Base-by-base conservation (phyloP, 176 grass and related monocot genomes). In the Rhynchospora breviuscula region DNA sequence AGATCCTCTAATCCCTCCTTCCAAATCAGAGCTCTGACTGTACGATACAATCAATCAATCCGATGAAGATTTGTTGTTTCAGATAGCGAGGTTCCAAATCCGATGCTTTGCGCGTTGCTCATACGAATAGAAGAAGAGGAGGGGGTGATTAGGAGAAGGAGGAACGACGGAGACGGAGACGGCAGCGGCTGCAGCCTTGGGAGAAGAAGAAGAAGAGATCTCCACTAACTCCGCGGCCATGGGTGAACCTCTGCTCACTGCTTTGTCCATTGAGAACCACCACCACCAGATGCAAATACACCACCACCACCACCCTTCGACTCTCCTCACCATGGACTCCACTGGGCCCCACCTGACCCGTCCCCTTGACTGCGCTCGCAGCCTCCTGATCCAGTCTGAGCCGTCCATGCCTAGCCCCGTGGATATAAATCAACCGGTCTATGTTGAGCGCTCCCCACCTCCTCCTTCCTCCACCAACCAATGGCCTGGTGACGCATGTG, bases 241-340 rank as follows among this genome's bases (percentile, higher is more conserved):
- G 96, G 93, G 89, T 61, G 96, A 95, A 90, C 87, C 96, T 85
- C 89, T 99, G 48, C 91, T 99, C 80, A 95, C 93, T 54, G 85
- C 96, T 56, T 85, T 99, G 86, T 99, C 96, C 83, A 99, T 99
- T 89, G 96, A 99, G 79, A 99, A 92, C 77, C 92, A 94, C 89
- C 92, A 92, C 85, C 94, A 81, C 43, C 79, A 82, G 59, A 66
- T 82, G 79, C 79, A 82, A 82, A 51, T 82, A 25, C 78, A 80
- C 78, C 26, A 7, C 10, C 91, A 90, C 86, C 90, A 89, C 86
- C 91, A 91, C 17, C 93, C 91, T 58, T 95, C 89, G 86, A 99
- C 93, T 68, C 85, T 92, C 80, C 96, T 99, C 82, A 95, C 96
- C 91, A 99, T 99, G 96, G 96, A 99, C 85, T 92, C 96, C 60